Evolutionary conservation across 164 flowering plant genomes (phyloP).

Genomic region (Umbilicus rupestris): DNA sequence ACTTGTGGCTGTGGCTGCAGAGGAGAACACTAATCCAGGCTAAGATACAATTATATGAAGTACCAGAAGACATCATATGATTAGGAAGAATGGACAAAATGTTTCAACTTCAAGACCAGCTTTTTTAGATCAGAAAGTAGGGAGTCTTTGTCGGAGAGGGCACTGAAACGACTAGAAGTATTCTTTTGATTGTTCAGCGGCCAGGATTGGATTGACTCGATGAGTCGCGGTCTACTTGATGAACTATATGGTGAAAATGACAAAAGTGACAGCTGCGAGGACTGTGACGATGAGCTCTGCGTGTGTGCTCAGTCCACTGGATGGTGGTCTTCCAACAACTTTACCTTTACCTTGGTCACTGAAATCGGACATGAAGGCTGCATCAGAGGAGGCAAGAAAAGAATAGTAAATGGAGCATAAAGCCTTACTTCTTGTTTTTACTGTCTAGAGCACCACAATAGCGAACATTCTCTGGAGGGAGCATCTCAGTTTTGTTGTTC

Average conservation of each 20-base stretch:
- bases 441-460: constrained; percentile 10
- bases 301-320: neutral
- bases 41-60: too few relatives aligned
- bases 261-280: neutral
- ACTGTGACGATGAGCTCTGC: neutral
- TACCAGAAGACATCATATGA: too few relatives aligned
- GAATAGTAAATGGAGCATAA: neutral
- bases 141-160: neutral
- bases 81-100: neutral
- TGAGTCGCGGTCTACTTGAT: neutral
- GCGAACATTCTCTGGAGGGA: constrained; percentile 4
- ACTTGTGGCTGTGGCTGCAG: neutral
- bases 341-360: neutral
- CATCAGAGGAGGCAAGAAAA: neutral
- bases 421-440: neutral
- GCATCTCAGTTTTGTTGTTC: constrained; percentile 14
- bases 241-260: neutral
- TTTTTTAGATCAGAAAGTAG: neutral
- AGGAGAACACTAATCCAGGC: too few relatives aligned
- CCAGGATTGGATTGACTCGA: neutral
- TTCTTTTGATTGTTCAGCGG: too few relatives aligned
- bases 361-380: neutral
- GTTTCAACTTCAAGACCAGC: neutral
- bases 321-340: neutral
- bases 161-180: neutral